Evolutionary conservation across 257 asterid genomes (phyloP), one percentile per base, ranked within the genome.

Genomic region (Buddleja alternifolia): DNA sequence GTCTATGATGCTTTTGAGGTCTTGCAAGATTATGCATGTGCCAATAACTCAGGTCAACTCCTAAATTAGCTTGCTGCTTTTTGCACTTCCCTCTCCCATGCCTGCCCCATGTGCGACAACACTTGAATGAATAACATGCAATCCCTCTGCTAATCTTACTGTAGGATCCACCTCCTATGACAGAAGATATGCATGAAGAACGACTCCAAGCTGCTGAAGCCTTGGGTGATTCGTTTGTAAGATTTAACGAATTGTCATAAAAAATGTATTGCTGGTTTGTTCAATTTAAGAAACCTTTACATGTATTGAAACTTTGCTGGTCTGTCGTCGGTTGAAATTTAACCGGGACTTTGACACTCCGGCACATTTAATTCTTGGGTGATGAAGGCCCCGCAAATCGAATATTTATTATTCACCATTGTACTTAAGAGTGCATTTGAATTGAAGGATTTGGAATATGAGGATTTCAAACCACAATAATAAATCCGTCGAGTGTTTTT

Each of bases 101-200:
- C 55, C 57, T 61, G 25, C 70, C 58, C 25, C 41, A 8, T 17
- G 40, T 45, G 65, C 57, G 32, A 25, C 25, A 45, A 32, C 44
- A 23, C 15, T 34, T 61, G 36, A 11, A 41, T 39, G 20, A 39
- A 24, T 57, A 45, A 34, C 46, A 60, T 41, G 25, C 45, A n/a
- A 17, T 62, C 36, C 8, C 19, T 46, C 32, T 54, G 52, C 63
- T 39, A 41, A 17, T 40, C 29, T 60, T 71, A 9, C 82, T 50
- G 59, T 70, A 88, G 95, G 90, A 88, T 54, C 89, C 90, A 51
- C 95, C 92, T 60, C 93, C 83, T 42, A 86, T 88, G 93, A 88
- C 95, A 24, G 95, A 88, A 75, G 95, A 88, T 70, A 86, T 88
- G 90, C 93, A 88, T 48, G 95, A 88, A 75, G 95, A 88, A 77